phyloP scores from a whole-genome alignment of 2,329 filamentous ascomycete genomes.

The Emericellopsis atlantica region DNA sequence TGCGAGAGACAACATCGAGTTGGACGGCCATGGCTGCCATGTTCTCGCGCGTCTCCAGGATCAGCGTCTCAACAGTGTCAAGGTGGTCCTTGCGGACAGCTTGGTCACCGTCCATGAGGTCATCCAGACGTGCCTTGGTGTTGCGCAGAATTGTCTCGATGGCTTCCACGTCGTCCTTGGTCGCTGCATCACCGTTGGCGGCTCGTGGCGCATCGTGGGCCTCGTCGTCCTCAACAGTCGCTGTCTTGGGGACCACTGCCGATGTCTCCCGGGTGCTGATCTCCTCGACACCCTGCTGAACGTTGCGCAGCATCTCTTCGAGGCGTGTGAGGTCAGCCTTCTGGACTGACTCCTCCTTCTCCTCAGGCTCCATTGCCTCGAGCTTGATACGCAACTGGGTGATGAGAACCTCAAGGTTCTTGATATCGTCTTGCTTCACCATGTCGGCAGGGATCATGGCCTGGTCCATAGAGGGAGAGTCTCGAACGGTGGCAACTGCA shows the following conservation, averaged over 20 bases:
- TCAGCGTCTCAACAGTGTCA: constrained; percentile 49
- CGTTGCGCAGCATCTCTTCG: constrained; percentile 32
- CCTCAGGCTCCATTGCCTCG: constrained; percentile 35
- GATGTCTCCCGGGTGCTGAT: constrained; percentile 20
- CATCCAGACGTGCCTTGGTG: constrained; percentile 78
- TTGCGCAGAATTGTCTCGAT: constrained; percentile 86
- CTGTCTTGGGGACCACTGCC: constrained; percentile 13
- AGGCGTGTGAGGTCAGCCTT: constrained; percentile 43
- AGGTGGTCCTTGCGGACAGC: constrained; percentile 54
- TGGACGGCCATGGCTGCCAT: constrained; percentile 54
- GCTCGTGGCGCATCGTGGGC: constrained; percentile 3
- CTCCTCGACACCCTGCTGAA: constrained; percentile 12
- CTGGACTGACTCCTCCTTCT: constrained; percentile 16
- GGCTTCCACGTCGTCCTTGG: constrained; percentile 71
- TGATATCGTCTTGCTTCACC: constrained; percentile 61
- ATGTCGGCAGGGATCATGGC: constrained; percentile 29
- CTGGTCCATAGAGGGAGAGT: constrained; percentile 8
- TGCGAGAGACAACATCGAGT: constrained; percentile 58
- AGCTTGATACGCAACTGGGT: constrained; percentile 75
- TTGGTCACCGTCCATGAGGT: constrained; percentile 61
- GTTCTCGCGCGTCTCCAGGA: constrained; percentile 64
- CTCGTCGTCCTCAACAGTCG: constrained; percentile 12
- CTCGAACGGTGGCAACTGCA: constrained; percentile 23
- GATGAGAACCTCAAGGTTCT: constrained; percentile 74
- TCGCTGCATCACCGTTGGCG: constrained; percentile 22